phyloP scores from a whole-genome alignment of 208 protist genomes.

The Histomonas meleagridis region DNA sequence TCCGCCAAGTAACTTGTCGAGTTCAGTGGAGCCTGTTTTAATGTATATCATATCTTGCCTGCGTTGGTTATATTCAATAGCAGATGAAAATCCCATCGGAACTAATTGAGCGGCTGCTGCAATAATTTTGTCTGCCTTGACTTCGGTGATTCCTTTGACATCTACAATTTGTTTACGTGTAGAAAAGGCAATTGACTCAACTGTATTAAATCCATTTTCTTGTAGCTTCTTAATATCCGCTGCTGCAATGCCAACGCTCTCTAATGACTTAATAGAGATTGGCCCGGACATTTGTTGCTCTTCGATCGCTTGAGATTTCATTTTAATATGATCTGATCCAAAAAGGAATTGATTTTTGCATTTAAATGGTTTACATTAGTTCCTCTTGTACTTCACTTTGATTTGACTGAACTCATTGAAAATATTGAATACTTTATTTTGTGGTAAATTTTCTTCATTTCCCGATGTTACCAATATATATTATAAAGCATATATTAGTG shows the following conservation, averaged over 20 bases:
- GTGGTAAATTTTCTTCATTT: too few relatives aligned
- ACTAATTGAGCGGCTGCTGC: constrained; percentile 73
- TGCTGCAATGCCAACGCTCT: neutral
- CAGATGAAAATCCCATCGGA: constrained; percentile 85
- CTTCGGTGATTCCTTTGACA: constrained; percentile 94
- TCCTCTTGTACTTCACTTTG: too few relatives aligned
- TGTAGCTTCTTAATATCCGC: constrained; percentile 21
- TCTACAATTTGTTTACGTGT: constrained; percentile 81
- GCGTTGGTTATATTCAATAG: constrained; percentile 75
- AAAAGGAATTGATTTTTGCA: too few relatives aligned
- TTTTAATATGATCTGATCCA: neutral
- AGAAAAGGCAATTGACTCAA: constrained; percentile 80
- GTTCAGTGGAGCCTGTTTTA: constrained; percentile 77
- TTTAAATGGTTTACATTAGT: too few relatives aligned
- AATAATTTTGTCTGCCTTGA: constrained; percentile 92
- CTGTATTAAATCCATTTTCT: constrained; percentile 52
- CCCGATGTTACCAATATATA: too few relatives aligned
- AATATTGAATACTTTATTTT: too few relatives aligned
- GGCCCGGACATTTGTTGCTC: neutral
- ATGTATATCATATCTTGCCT: constrained; percentile 78
- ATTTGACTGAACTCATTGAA: too few relatives aligned
- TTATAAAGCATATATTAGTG: too few relatives aligned
- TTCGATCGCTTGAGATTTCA: neutral
- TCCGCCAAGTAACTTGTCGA: constrained; percentile 52
- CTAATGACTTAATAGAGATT: neutral